Evolutionary conservation across 2,329 filamentous ascomycete genomes (phyloP), one percentile per base, ranked within the genome.

Genomic region (Ascochyta koolunga): DNA sequence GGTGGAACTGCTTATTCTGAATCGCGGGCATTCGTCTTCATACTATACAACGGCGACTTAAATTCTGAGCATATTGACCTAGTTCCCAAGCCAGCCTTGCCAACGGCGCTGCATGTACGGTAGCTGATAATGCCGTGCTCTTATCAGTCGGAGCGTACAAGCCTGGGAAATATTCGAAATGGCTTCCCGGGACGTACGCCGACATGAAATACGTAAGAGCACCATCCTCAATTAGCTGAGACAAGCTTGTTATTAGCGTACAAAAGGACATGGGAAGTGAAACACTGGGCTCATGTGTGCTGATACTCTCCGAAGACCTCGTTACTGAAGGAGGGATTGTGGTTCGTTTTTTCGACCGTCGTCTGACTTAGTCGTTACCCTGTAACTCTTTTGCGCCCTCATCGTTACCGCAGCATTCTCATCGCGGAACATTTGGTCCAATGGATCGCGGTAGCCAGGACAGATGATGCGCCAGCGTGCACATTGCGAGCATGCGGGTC

Each of bases 141-240:
- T 7, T 32, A 3, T 9, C 22, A 13, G 18, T 15, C 8, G 43
- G 24, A 4, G 9, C 21, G 33, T 54, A 59, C 1, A 66, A 36
- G 3, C 5, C 15, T 11, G 61, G 46, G 6, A 66, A 54, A 18
- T 66, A 66, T 4, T 56, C 56, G 16, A 58, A 66, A 36, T 58
- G 59, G 46, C 61, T 64, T 41, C 54, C 59, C 19, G 61, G 61
- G 3, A 64, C 35, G 27, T 64, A 62, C 2, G 54, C 51, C 6
- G 46, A 40, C 54, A 66, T 58, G 49, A 62, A 62, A n/a, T 61
- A 21, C 8, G 49, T 25, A 5, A 60, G 5, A 18, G 57, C 58
- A 4, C 61, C 22, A 38, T 51, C 29, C 27, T 56, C 41, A 15
- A 52, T 32, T 1, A 45, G 41, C 19, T 50, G 50, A 13, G 40